A percentile compares a stretch with the other conserved stretches of the same genome.
Evolutionary conservation across 371 early-diverging fungal genomes (phyloP).

Genomic region (Smittium mucronatum): DNA sequence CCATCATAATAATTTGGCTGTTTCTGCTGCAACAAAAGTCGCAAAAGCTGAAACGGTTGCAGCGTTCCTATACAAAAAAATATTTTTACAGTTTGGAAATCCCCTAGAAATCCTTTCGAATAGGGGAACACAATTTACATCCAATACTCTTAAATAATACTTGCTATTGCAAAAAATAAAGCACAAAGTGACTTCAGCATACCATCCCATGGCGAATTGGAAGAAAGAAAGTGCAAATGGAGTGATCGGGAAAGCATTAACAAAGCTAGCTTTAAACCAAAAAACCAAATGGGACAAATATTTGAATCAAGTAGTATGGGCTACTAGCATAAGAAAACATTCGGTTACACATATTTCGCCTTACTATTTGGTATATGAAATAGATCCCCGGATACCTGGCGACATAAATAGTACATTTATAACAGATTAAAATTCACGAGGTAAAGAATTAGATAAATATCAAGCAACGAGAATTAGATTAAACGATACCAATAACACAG

Average conservation of each 20-base stretch:
- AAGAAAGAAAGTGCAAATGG: constrained; percentile 23
- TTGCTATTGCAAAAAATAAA: constrained; percentile 3
- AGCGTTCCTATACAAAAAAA: constrained; percentile 26
- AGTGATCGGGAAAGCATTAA: constrained; percentile 9
- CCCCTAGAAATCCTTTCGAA: constrained; percentile 28
- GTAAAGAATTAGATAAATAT: neutral
- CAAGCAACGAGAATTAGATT: neutral
- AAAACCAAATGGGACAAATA: constrained; percentile 17
- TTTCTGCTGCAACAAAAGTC: constrained; percentile 26
- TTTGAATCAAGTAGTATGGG: constrained; percentile 9
- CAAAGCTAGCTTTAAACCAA: neutral
- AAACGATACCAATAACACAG: neutral
- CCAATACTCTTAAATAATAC: constrained; percentile 10
- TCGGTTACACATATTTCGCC: neutral
- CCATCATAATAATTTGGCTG: constrained; percentile 29
- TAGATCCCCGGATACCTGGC: constrained; percentile 2
- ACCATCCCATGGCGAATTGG: constrained; percentile 25
- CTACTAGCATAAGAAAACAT: neutral
- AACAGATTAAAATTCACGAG: too few relatives aligned
- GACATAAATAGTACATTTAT: neutral
- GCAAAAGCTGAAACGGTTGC: constrained; percentile 21
- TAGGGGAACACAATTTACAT: constrained; percentile 25
- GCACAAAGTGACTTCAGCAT: constrained; percentile 19
- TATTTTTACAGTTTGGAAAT: constrained; percentile 24
- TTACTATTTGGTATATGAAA: neutral